phyloP scores from a whole-genome alignment of 164 flowering plant species.

The Stephania japonica region DNA sequence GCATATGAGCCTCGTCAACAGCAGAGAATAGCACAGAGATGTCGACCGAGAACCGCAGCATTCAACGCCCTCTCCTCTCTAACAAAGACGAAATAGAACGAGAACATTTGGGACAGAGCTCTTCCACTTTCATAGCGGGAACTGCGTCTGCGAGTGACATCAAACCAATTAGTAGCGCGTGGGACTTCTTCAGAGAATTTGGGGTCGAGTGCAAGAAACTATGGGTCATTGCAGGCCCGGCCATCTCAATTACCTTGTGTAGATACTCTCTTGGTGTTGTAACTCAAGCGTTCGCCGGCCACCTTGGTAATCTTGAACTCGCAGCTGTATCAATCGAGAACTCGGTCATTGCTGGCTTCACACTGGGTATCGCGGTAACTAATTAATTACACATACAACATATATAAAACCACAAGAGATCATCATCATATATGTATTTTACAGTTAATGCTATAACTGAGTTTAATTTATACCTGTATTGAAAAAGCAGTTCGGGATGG shows the following conservation, averaged over 20 bases:
- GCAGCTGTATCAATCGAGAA: slow-evolving; percentile 64
- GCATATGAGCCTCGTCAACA: no score
- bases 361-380: slow-evolving; percentile 50
- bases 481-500: slow-evolving; percentile 59
- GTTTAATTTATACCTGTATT: no score
- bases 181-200: slow-evolving; percentile 24
- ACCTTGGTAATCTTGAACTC: slow-evolving; percentile 46
- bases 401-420: no score
- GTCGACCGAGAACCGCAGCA: no score
- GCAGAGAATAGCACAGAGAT: no score
- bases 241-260: slow-evolving; percentile 54
- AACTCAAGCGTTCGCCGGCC: slow-evolving; percentile 63
- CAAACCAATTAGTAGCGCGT: no score
- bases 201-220: slow-evolving; percentile 41
- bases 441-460: no score
- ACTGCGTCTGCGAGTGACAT: no score
- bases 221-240: slow-evolving; percentile 64
- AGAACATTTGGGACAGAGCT: no score
- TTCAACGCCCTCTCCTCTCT: neutral
- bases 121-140: no score
- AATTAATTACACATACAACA: no score
- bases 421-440: no score
- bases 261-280: slow-evolving; percentile 65
- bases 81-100: neutral
- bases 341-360: slow-evolving; percentile 60